phyloP scores from a whole-genome alignment of 257 asterid species.

The Scutellaria minor region DNA sequence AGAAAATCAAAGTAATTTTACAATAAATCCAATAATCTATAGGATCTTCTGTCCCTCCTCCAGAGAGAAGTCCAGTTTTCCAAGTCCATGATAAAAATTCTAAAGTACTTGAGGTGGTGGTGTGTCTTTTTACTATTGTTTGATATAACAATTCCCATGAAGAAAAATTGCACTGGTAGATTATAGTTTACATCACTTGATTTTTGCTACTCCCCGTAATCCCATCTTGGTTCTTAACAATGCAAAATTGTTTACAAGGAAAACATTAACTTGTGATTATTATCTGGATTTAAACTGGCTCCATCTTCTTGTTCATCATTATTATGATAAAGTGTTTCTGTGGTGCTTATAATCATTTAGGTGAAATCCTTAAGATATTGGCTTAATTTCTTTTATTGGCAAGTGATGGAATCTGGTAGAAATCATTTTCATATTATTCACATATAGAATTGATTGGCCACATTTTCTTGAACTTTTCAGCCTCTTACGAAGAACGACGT shows the following conservation, averaged over 20 bases:
- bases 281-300: neutral
- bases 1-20: neutral
- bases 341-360: neutral
- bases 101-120: no score
- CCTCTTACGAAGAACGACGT: conserved; percentile 88
- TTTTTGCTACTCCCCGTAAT: neutral
- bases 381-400: neutral
- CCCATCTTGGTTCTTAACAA: neutral
- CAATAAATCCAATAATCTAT: conserved; percentile 2
- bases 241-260: neutral
- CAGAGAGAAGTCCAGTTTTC: neutral
- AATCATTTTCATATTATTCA: neutral
- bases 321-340: neutral
- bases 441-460: conserved; percentile 7
- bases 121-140: neutral
- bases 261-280: neutral
- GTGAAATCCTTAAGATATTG: neutral
- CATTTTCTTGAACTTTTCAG: conserved; percentile 52
- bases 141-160: neutral
- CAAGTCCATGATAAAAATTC: neutral
- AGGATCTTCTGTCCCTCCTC: neutral
- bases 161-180: neutral
- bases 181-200: neutral
- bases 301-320: neutral
- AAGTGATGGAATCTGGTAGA: neutral